Evolutionary conservation across 345 rosid genomes (phyloP), one percentile per base, ranked within the genome.

Genomic region (Capsella bursapastoris): DNA sequence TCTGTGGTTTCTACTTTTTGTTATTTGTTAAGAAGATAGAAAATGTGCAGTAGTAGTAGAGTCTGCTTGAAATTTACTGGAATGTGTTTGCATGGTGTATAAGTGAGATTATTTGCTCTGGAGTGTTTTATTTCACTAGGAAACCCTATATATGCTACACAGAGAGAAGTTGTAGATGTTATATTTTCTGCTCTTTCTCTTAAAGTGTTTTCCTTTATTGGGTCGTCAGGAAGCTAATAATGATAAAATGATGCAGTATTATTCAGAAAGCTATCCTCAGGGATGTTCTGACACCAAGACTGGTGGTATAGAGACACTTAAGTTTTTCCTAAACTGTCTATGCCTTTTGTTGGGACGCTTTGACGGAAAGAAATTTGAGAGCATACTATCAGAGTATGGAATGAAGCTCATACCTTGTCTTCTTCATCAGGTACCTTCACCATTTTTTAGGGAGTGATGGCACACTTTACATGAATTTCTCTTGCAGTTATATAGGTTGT

Each of bases 261-360:
- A 84, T 74, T 83, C 88, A 51, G 87, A 88, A 51, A 85, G 78
- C 73, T 63, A 77, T 64, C 50, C 82, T 53, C 82, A 88, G 78
- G 86, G 73, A 76, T 41, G 74, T 67, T 51, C 65, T 63, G 84
- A 79, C 68, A 71, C 79, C 61, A 84, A 82, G 77, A 83, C 69
- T 61, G 81, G 81, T 79, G 75, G 89, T 73, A 57, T 83, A 44
- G 92, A 87, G 83, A 93, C 91, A 71, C 85, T 81, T 50, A 89
- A 84, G 68, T 91, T 93, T 84, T 93, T 93, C 83, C 72, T 91
- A 44, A 88, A 81, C 74, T 89, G 97, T 80, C 72, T 93, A 68
- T 93, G 98, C 85, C 98, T 93, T 72, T 78, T 93, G 28, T 82
- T 93, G 83, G 97, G 98, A 50, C 96, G 96, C 48, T 78, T 89